Conservation (phyloP, 208 protist genomes). For the Blechomonas ayalai region DNA sequence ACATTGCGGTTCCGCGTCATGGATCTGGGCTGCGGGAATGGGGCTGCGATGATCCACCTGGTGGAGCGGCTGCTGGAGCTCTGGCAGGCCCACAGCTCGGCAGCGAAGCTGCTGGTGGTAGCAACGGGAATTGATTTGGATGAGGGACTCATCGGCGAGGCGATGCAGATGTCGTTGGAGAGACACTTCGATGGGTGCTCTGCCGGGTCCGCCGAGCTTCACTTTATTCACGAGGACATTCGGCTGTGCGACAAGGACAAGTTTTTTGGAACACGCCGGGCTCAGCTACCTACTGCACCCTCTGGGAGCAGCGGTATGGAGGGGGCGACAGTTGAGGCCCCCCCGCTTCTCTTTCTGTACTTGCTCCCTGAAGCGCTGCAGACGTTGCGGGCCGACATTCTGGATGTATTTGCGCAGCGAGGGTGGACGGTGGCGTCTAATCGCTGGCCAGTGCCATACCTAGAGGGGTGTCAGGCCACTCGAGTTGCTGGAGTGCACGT, state of each 20-base stretch:
- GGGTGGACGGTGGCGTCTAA: conserved; percentile 51
- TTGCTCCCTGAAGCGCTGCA: conserved; percentile 56
- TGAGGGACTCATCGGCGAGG: conserved; percentile 29
- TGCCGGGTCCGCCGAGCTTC: conserved; percentile 10
- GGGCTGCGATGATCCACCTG: conserved; percentile 26
- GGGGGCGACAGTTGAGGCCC: not conserved
- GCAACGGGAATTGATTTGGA: conserved; percentile 57
- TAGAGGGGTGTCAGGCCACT: conserved; percentile 14
- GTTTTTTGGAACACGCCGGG: conserved; percentile 22
- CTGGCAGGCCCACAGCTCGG: conserved; percentile 5
- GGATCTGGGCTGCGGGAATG: conserved; percentile 71
- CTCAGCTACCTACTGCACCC: not conserved
- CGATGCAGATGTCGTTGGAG: conserved; percentile 5
- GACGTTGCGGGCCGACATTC: conserved; percentile 27
- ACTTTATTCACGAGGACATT: conserved; percentile 29
- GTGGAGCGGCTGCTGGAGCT: conserved; percentile 12
- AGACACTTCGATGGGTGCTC: no score
- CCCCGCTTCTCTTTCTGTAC: conserved; percentile 56
- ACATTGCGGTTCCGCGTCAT: conserved; percentile 23
- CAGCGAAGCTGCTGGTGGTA: conserved; percentile 5
- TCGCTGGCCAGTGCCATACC: conserved; percentile 49
- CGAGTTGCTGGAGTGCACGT: conserved; percentile 25
- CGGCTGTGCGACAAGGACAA: conserved; percentile 19
- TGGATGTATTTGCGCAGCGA: conserved; percentile 17
- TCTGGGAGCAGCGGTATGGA: not conserved